A percentile compares a stretch with the other conserved stretches of the same genome.
Conservation (phyloP, 179 eudicot genomes). For the Spinacia oleracea region DNA sequence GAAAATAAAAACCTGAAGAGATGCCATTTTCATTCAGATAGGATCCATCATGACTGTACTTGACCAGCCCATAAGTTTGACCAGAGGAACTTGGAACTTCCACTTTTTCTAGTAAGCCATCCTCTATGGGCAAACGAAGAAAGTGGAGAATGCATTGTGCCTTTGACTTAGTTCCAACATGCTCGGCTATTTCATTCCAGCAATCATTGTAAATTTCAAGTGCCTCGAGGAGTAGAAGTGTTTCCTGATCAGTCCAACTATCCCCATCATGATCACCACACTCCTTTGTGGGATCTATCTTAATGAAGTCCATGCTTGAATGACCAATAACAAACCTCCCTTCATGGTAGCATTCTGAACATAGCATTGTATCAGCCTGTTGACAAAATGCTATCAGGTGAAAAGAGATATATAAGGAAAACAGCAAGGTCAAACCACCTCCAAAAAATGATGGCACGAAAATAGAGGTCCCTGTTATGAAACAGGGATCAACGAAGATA, state of each 20-base stretch:
- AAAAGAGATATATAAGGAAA: conserved; percentile 8
- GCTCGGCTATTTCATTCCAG: conserved; percentile 95
- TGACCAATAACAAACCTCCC: conserved; percentile 85
- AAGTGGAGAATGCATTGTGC: conserved; percentile 96
- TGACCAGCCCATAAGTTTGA: conserved; percentile 37
- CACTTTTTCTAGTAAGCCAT: conserved; percentile 64
- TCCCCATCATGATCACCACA: conserved; percentile 74
- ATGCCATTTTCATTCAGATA: conserved; percentile 58
- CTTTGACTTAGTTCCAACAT: conserved; percentile 89
- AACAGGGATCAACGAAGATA: neutral
- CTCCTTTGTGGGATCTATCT: conserved; percentile 53
- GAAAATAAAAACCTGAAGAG: conserved; percentile 41
- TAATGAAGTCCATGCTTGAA: conserved; percentile 80
- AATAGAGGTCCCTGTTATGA: neutral
- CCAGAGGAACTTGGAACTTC: conserved; percentile 54
- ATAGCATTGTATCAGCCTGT: conserved; percentile 71
- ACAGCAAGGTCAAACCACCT: conserved; percentile 4
- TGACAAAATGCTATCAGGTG: conserved; percentile 29
- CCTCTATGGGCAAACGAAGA: conserved; percentile 83
- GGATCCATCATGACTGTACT: conserved; percentile 37
- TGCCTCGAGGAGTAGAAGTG: conserved; percentile 86
- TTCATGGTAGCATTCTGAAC: conserved; percentile 79
- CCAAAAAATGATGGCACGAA: neutral
- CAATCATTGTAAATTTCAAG: conserved; percentile 70
- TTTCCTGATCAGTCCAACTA: conserved; percentile 91